A percentile compares a stretch with the other conserved stretches of the same genome.
These are phyloP conservation scores for Coccomyxa sp. DNA, from an alignment of 139 green algal genomes.

Conservation along the genomic window DNA sequence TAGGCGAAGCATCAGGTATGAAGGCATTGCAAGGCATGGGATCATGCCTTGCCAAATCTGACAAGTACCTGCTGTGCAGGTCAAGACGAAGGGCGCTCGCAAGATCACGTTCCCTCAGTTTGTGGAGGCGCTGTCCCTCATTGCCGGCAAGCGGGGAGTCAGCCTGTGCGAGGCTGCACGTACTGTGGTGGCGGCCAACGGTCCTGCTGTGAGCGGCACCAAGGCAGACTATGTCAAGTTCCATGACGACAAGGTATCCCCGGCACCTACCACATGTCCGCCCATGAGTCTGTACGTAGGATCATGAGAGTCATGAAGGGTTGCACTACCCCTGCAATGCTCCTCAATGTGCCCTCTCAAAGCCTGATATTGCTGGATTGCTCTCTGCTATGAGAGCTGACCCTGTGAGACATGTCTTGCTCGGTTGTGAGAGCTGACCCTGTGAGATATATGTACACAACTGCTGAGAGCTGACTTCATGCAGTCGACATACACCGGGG, in stretches of 20 bases:
- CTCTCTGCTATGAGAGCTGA: background rate
- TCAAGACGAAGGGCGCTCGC: conserved; percentile 33
- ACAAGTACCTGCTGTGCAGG: background rate
- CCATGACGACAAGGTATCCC: conserved; percentile 40
- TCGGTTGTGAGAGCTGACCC: too few species aligned
- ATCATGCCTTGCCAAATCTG: too few species aligned
- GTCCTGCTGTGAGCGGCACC: conserved; percentile 27
- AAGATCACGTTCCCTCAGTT: conserved; percentile 57
- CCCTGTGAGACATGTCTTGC: too few species aligned
- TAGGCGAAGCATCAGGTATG: too few species aligned
- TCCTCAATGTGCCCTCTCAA: background rate
- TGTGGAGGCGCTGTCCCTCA: conserved; percentile 36
- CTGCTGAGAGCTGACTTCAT: too few species aligned
- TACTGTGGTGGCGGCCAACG: conserved; percentile 18
- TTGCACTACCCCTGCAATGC: too few species aligned
- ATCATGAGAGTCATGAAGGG: too few species aligned
- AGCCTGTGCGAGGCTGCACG: conserved; percentile 20
- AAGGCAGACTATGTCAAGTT: conserved; percentile 36
- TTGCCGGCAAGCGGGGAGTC: conserved; percentile 38
- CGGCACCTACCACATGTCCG: background rate
- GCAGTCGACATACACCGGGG: conserved; percentile 21
- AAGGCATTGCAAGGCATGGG: too few species aligned
- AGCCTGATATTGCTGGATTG: background rate
- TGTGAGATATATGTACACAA: too few species aligned
- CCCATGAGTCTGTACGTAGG: too few species aligned